These are phyloP conservation scores for Yarrowia deformans DNA, from an alignment of 805 yeast species.

Conservation along the genomic window DNA sequence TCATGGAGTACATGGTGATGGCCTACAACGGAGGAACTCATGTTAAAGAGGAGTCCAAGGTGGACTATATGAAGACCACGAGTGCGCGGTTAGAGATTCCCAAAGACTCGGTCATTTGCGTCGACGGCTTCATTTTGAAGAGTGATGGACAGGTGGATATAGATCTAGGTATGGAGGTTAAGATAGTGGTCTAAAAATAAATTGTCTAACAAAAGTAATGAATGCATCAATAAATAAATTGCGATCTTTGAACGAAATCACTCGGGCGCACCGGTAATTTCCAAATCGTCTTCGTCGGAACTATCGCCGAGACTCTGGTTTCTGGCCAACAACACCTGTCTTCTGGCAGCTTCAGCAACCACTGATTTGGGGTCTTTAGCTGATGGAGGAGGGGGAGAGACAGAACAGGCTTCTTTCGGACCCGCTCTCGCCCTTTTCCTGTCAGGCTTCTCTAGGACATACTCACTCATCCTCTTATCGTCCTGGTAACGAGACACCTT, in stretches of 20 bases:
- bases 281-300: background rate
- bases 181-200: background rate
- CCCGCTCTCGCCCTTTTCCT: no score
- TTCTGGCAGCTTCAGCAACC: background rate
- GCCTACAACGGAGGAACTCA: slow-evolving; percentile 19
- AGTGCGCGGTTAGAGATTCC: slow-evolving; percentile 6
- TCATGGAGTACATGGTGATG: slow-evolving; percentile 36
- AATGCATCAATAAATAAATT: no score
- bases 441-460: slow-evolving; percentile 6
- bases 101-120: slow-evolving; percentile 15
- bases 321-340: background rate
- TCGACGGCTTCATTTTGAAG: slow-evolving; percentile 18
- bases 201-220: no score
- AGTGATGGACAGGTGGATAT: slow-evolving; percentile 6
- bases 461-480: slow-evolving; percentile 4
- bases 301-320: background rate
- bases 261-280: background rate
- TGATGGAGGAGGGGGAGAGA: background rate
- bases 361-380: no score
- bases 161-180: slow-evolving; percentile 10
- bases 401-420: no score
- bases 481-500: slow-evolving; percentile 3
- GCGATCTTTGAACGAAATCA: no score
- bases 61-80: background rate
- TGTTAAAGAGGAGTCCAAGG: background rate